A percentile compares a stretch with the other conserved stretches of the same genome.
Conservation (phyloP, 129 eudicot genomes). For the Flaveria robusta region DNA sequence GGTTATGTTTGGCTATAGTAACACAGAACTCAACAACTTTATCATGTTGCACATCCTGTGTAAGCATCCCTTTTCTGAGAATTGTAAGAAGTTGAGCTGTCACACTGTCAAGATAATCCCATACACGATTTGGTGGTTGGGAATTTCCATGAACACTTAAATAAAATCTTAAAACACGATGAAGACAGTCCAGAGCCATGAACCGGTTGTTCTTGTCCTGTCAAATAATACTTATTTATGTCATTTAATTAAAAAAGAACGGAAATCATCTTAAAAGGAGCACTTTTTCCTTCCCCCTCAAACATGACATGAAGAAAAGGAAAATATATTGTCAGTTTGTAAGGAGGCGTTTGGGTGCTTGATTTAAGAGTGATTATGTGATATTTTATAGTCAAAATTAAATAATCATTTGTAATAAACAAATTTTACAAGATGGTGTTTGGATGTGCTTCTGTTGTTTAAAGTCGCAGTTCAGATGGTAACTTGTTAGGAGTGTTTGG, state of each 20-base stretch:
- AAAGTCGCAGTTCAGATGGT: background rate
- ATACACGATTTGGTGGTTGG: conserved; percentile 92
- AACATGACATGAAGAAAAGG: background rate
- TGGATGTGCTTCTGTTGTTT: conserved; percentile 7
- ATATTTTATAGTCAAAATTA: background rate
- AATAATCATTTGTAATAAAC: conserved; percentile 1
- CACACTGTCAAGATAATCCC: conserved; percentile 98
- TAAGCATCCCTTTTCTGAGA: conserved; percentile 91
- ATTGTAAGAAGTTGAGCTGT: conserved; percentile 88
- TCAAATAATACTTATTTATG: conserved; percentile 29
- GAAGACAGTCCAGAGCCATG: conserved; percentile 98
- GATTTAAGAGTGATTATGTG: background rate
- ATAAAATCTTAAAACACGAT: conserved; percentile 91
- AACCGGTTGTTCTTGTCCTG: conserved; percentile 98
- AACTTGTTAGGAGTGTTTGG: background rate
- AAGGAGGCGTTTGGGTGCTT: background rate
- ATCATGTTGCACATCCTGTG: conserved; percentile 98
- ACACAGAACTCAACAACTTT: conserved; percentile 98
- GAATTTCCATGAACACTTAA: conserved; percentile 82
- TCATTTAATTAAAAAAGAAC: background rate
- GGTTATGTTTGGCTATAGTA: conserved; percentile 93
- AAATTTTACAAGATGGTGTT: background rate
- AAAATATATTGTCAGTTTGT: conserved; percentile 9
- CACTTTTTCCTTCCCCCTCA: conserved; percentile 5
- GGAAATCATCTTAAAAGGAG: conserved; percentile 5